A percentile compares a stretch with the other conserved stretches of the same genome.
Conservation (phyloP, 164 flowering plant species). For the Stephania cephalantha region DNA sequence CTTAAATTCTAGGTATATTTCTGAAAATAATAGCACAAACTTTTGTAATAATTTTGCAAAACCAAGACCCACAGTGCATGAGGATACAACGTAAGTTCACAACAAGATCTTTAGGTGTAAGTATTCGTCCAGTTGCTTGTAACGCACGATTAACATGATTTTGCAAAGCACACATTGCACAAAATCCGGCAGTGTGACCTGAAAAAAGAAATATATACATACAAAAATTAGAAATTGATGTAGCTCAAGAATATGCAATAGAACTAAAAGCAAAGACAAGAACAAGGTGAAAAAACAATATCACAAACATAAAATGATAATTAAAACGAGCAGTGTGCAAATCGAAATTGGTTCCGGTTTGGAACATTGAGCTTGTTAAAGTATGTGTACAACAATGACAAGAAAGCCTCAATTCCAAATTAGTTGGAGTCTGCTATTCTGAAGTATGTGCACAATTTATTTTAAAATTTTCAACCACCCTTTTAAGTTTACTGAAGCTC, state of each 20-base stretch:
- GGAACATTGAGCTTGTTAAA: too few relatives aligned
- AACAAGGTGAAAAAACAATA: not conserved
- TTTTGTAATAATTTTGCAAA: not conserved
- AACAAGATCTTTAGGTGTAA: constrained; percentile 85
- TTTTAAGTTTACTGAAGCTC: too few relatives aligned
- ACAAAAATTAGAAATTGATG: not conserved
- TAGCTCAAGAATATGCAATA: not conserved
- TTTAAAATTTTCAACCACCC: too few relatives aligned
- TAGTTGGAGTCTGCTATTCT: too few relatives aligned
- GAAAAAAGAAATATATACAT: constrained; percentile 16
- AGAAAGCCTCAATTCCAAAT: too few relatives aligned
- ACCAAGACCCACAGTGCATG: not conserved
- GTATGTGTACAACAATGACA: too few relatives aligned
- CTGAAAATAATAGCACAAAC: not conserved
- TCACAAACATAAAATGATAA: not conserved
- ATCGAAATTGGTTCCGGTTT: too few relatives aligned
- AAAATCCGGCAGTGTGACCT: constrained; percentile 90
- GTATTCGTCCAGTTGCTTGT: constrained; percentile 72
- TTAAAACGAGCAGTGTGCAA: too few relatives aligned
- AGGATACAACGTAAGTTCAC: constrained; percentile 94
- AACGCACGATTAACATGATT: constrained; percentile 89
- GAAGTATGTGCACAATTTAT: too few relatives aligned
- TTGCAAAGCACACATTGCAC: constrained; percentile 96
- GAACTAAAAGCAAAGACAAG: not conserved
- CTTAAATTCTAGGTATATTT: not conserved